phyloP scores from a whole-genome alignment of 495 filamentous ascomycete species.

The Amphirosellinia nigrospora region DNA sequence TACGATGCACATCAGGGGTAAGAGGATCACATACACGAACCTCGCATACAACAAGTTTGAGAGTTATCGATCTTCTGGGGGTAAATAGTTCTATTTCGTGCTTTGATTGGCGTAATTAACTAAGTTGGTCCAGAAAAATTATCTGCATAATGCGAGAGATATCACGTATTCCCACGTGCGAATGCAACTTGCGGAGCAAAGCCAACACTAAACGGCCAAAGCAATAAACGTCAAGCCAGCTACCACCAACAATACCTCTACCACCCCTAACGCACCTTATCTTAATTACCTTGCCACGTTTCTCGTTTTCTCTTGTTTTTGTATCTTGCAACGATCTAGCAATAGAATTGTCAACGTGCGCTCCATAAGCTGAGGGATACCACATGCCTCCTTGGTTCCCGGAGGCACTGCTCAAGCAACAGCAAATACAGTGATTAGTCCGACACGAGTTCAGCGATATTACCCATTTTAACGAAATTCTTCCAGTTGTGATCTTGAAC shows the following conservation, averaged over 20 bases:
- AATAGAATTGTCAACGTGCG: background rate
- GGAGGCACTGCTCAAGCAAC: conserved; percentile 1
- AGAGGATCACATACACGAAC: background rate
- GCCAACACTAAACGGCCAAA: conserved; percentile 4
- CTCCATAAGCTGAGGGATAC: background rate
- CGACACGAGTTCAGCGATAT: background rate
- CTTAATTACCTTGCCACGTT: background rate
- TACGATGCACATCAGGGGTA: background rate
- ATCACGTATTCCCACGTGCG: conserved; percentile 15
- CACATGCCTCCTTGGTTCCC: background rate
- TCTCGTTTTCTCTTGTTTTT: background rate
- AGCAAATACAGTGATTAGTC: conserved; percentile 1
- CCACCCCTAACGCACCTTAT: background rate
- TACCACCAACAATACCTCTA: conserved; percentile 17
- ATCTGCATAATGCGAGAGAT: conserved; percentile 25
- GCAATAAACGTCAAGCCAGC: background rate
- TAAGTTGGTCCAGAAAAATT: conserved; percentile 28
- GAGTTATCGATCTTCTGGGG: background rate
- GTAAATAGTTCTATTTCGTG: conserved; percentile 19
- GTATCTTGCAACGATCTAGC: background rate
- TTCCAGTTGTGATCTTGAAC: background rate
- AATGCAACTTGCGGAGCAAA: conserved; percentile 15
- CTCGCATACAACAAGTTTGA: background rate
- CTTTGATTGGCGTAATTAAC: conserved; percentile 19
- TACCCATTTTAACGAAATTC: background rate